Percentiles rank a stretch among this genome's conserved stretches.
Evolutionary conservation across 108 stramenopile species (phyloP).

Genomic region (Nitzschia palea): DNA sequence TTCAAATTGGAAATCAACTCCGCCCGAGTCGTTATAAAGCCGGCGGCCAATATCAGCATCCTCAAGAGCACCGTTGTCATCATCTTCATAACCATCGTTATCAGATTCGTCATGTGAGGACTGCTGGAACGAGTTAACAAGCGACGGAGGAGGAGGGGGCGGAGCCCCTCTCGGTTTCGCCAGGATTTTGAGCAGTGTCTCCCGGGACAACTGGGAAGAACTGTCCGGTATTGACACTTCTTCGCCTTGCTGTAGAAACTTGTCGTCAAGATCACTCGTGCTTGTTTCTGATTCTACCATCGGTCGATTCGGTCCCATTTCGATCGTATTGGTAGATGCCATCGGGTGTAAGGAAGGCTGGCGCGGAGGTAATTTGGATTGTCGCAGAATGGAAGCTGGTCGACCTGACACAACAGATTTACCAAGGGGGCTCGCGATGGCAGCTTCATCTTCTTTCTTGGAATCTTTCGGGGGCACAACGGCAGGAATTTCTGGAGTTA

Average conservation of each 20-base stretch:
- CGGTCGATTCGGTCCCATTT: no score
- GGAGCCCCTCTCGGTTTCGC: neutral
- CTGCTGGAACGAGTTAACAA: conserved; percentile 9
- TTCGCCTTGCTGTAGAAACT: no score
- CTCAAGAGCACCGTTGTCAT: neutral
- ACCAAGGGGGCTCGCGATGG: no score
- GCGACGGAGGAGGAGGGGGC: conserved; percentile 34
- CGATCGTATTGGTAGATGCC: no score
- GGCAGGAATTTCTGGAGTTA: conserved; percentile 32
- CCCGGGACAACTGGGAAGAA: no score
- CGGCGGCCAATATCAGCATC: conserved; percentile 1
- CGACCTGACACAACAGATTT: no score
- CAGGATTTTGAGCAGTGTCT: neutral
- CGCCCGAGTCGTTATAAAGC: conserved; percentile 25
- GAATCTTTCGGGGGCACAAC: neutral
- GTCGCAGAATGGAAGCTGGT: neutral
- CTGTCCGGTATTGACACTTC: no score
- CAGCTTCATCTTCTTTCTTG: neutral
- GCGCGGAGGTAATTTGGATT: neutral
- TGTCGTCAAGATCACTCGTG: no score
- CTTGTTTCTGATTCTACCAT: no score
- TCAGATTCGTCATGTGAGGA: neutral
- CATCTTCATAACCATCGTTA: neutral
- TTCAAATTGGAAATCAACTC: conserved; percentile 24
- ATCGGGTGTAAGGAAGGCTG: neutral